Conservation (phyloP, 257 asterid species). For the Salvia rosmarinus region DNA sequence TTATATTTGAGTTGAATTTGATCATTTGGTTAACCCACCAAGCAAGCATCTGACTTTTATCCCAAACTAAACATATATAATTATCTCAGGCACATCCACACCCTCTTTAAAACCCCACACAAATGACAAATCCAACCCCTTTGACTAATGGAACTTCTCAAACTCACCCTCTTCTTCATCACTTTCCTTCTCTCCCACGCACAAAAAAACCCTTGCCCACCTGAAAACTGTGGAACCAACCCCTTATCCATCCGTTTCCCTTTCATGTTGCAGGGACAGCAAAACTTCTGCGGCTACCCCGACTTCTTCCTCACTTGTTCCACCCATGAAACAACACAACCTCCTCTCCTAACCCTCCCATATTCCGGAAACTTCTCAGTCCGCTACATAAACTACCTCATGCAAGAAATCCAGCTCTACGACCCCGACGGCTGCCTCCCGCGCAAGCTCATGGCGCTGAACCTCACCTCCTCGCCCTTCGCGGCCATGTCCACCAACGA, state of each 20-base stretch:
- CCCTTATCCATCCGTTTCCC: constrained; percentile 41
- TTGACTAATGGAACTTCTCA: constrained; percentile 51
- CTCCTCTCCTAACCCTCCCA: constrained; percentile 48
- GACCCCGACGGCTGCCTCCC: constrained; percentile 70
- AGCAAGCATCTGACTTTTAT: constrained; percentile 40
- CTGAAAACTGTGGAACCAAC: constrained; percentile 38
- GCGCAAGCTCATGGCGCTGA: constrained; percentile 44
- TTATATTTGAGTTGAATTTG: constrained; percentile 6
- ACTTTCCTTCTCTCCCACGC: constrained; percentile 33
- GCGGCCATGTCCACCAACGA: constrained; percentile 33
- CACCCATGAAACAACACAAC: not conserved
- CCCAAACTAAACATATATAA: constrained; percentile 1
- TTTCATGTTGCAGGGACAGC: constrained; percentile 31
- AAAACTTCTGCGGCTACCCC: constrained; percentile 57
- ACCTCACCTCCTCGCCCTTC: constrained; percentile 62
- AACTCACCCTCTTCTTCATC: constrained; percentile 24
- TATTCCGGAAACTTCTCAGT: constrained; percentile 57
- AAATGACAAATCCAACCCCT: constrained; percentile 9
- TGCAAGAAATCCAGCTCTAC: constrained; percentile 56
- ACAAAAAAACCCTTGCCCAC: constrained; percentile 41
- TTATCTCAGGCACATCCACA: not conserved
- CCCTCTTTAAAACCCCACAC: not conserved
- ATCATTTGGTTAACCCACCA: constrained; percentile 30
- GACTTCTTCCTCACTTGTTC: constrained; percentile 53
- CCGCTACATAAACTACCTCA: constrained; percentile 51